phyloP scores from a whole-genome alignment of 192 early-diverging fungal species.

The Kappamyces sp. region DNA sequence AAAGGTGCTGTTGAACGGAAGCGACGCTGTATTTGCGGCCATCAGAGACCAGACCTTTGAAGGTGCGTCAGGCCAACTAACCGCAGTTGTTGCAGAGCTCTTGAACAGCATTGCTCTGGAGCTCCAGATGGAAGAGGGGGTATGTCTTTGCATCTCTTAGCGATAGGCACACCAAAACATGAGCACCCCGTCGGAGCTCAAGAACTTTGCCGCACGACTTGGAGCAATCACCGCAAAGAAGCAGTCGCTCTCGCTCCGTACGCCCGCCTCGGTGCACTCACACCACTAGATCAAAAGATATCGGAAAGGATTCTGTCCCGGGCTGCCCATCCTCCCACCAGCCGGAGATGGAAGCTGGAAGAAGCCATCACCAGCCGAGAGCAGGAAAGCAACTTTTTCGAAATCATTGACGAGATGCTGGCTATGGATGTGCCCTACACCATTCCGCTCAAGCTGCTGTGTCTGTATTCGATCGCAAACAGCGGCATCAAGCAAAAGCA shows the following conservation, averaged over 20 bases:
- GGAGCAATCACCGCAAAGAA: constrained; percentile 78
- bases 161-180: constrained; percentile 76
- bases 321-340: background rate
- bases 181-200: constrained; percentile 85
- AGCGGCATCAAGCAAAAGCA: constrained; percentile 78
- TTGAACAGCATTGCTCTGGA: constrained; percentile 78
- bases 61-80: background rate
- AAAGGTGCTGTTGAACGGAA: constrained; percentile 73
- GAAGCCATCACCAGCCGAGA: constrained; percentile 1
- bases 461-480: constrained; percentile 76
- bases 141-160: constrained; percentile 20
- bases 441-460: constrained; percentile 73
- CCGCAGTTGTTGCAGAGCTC: constrained; percentile 69
- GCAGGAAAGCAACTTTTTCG: constrained; percentile 11
- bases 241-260: constrained; percentile 75
- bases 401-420: constrained; percentile 74
- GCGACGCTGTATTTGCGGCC: constrained; percentile 73
- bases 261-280: constrained; percentile 16
- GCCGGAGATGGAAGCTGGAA: constrained; percentile 3
- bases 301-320: constrained; percentile 1
- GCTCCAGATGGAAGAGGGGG: constrained; percentile 84
- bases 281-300: constrained; percentile 11
- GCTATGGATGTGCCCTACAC: constrained; percentile 65
- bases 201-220: constrained; percentile 86
- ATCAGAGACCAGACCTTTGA: constrained; percentile 85